Evolutionary conservation across 768 basidiomycete genomes (phyloP), one percentile per base, ranked within the genome.

Genomic region (Rhizopogon roseolus): DNA sequence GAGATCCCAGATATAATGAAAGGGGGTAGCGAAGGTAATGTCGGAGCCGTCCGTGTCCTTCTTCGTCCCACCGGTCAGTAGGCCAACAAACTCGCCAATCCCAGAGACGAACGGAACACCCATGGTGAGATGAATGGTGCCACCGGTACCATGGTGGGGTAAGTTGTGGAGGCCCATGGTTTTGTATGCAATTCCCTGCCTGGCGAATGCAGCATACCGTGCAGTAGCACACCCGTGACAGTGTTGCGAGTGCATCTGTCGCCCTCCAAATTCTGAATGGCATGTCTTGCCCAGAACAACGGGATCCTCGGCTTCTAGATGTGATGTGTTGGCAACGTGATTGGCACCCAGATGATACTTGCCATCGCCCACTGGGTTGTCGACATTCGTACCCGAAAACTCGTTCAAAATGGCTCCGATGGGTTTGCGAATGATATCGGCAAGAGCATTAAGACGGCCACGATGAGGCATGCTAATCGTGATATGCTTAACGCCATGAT

Each of bases 401-500:
- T 98, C 96, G 73, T 98, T 96, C 52, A 99, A 76, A 67, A 99
- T 98, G 57, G 93, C 97, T 72, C 98, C 96, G 60, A 95, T 85
- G 17, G 97, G 97, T 76, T 98, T 98, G 56, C 97, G 88, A 62
- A 99, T 95, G 69, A 99, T 97, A 71, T 99, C 98, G 58, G 87
- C 96, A 61, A 99, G 81, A 41, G 98, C 94, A 65, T 99, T 99
- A 57, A 99, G 82, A 65, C 97, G 90, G 50, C 97, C 97, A 71
- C 97, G 93, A 76, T 99, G 97, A 22, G 97, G 94, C 97, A 99
- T 99, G 63, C 97, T 96, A 46, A 98, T 93, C 50, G 94, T 96
- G 70, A 98, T 87, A 65, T 93, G 84, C 73, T 96, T 96, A 62
- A 97, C 87, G 49, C 97, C 97, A 59, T 89, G 80, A 61, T 99